Conservation (phyloP, 345 rosid species). For the Murraya paniculata region DNA sequence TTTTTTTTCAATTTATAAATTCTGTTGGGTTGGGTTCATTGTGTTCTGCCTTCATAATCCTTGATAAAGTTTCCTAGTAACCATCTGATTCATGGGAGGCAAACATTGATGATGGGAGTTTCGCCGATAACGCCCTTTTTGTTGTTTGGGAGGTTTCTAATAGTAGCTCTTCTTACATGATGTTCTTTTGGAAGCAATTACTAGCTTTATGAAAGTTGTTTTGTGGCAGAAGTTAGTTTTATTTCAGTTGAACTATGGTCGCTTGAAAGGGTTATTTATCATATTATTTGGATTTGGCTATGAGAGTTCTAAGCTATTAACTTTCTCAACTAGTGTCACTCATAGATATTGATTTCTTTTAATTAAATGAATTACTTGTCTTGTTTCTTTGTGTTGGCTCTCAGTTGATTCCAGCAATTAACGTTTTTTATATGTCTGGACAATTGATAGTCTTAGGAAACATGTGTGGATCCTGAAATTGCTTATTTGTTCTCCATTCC, state of each 20-base stretch:
- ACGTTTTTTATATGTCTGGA: background rate
- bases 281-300: background rate
- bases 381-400: background rate
- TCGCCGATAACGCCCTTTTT: conserved; percentile 36
- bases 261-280: background rate
- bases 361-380: background rate
- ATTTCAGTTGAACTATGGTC: background rate
- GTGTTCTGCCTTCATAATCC: conserved; percentile 27
- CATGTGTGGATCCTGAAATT: background rate
- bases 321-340: background rate
- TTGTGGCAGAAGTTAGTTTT: background rate
- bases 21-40: background rate
- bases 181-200: background rate
- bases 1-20: background rate
- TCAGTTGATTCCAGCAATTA: background rate
- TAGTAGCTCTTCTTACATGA: conserved; percentile 37
- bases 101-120: conserved; percentile 28
- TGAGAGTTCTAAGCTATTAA: background rate
- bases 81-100: conserved; percentile 53
- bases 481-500: background rate
- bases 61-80: conserved; percentile 29
- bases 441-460: background rate
- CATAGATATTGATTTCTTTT: too few relatives aligned
- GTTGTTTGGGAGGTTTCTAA: conserved; percentile 28
- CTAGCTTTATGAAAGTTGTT: background rate